Evolutionary conservation across 805 yeast genomes (phyloP).

Genomic region (Helenozyma rhizophorensis): DNA sequence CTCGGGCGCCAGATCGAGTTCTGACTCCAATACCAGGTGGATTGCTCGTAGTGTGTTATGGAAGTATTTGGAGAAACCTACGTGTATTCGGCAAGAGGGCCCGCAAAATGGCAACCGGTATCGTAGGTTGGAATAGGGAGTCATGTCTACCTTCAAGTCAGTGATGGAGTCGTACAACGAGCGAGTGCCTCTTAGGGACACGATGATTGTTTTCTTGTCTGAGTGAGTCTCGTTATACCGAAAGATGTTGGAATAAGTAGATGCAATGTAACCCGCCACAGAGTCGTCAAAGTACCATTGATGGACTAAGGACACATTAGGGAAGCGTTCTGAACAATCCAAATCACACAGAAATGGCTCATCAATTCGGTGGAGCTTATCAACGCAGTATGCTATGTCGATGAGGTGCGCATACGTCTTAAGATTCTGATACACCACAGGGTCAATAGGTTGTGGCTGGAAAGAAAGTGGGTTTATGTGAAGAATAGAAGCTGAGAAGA

Average conservation of each 20-base stretch:
- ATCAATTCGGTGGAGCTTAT: constrained; percentile 22
- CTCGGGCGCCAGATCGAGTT: constrained; percentile 13
- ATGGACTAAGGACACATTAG: constrained; percentile 32
- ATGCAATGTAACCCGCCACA: constrained; percentile 37
- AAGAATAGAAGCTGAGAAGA: neutral
- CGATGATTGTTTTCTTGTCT: constrained; percentile 25
- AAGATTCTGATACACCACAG: constrained; percentile 23
- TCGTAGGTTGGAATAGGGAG: constrained; percentile 21
- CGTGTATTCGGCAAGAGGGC: constrained; percentile 33
- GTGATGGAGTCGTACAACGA: constrained; percentile 36
- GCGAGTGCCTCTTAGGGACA: constrained; percentile 42
- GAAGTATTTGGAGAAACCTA: constrained; percentile 28
- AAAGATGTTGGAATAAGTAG: constrained; percentile 25
- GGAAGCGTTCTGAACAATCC: constrained; percentile 30
- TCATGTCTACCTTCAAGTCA: constrained; percentile 37
- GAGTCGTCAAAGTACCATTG: constrained; percentile 37
- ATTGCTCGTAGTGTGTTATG: constrained; percentile 23
- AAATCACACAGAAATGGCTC: constrained; percentile 38
- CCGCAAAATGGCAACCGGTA: constrained; percentile 24
- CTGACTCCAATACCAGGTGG: constrained; percentile 20
- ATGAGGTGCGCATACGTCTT: constrained; percentile 38
- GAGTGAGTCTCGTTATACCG: constrained; percentile 8
- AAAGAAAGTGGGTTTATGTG: neutral
- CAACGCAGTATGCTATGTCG: constrained; percentile 42
- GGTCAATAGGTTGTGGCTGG: constrained; percentile 18